These are phyloP conservation scores for Salix viminalis DNA, from an alignment of 345 rosid genomes.

Conservation along the genomic window DNA sequence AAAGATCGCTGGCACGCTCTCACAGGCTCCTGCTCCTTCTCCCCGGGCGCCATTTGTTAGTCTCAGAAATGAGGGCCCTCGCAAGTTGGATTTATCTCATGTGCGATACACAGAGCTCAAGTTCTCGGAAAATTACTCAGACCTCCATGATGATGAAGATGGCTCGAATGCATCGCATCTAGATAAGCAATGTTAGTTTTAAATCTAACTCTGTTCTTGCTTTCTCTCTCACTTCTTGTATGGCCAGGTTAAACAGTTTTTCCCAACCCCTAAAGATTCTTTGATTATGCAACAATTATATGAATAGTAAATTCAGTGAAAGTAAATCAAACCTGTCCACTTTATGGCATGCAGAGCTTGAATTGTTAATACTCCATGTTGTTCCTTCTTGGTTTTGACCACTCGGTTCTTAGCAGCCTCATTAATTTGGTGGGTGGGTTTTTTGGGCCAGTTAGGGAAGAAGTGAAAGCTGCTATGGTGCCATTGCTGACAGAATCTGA, in stretches of 20 bases:
- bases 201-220: background rate
- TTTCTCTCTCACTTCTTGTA: background rate
- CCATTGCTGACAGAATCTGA: conserved; percentile 45
- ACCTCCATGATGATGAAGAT: conserved; percentile 31
- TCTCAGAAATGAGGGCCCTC: conserved; percentile 23
- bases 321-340: background rate
- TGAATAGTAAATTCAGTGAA: background rate
- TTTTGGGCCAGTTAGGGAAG: conserved; percentile 32
- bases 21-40: conserved; percentile 68
- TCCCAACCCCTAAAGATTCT: background rate
- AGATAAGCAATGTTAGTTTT: conserved; percentile 30
- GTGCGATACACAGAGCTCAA: conserved; percentile 38
- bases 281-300: background rate
- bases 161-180: conserved; percentile 15
- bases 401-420: background rate
- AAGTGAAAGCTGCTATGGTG: conserved; percentile 30
- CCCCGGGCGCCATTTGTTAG: conserved; percentile 45
- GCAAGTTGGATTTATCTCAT: conserved; percentile 31
- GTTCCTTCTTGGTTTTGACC: background rate
- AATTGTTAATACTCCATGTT: background rate
- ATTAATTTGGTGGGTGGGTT: background rate
- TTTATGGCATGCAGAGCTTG: background rate
- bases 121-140: conserved; percentile 35
- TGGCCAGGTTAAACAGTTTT: background rate
- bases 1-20: conserved; percentile 19